A percentile compares a stretch with the other conserved stretches of the same genome.
These are phyloP conservation scores for Lactarius sanguifluus DNA, from an alignment of 768 basidiomycete genomes.

Conservation along the genomic window DNA sequence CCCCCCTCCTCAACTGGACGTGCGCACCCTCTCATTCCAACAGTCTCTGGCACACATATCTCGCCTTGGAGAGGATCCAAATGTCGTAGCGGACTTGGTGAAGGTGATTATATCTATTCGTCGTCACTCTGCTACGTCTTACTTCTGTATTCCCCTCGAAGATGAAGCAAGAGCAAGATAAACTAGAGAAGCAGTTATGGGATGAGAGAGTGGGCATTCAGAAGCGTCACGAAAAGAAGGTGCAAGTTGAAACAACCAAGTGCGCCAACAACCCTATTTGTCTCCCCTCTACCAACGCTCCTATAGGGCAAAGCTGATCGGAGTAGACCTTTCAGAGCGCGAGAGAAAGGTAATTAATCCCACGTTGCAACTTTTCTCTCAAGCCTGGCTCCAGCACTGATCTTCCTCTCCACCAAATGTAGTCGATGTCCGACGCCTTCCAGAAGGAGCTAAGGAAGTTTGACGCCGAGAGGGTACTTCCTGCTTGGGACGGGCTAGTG, in stretches of 20 bases:
- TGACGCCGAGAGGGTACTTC: conserved; percentile 64
- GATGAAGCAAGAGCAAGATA: conserved; percentile 72
- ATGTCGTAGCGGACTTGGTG: conserved; percentile 49
- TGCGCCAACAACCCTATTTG: conserved; percentile 36
- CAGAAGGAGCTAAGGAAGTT: conserved; percentile 65
- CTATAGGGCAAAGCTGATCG: conserved; percentile 64
- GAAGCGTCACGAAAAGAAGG: conserved; percentile 66
- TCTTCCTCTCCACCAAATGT: conserved; percentile 17
- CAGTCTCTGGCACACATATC: conserved; percentile 69
- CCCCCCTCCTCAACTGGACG: conserved; percentile 36
- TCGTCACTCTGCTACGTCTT: neutral
- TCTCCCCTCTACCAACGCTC: conserved; percentile 3
- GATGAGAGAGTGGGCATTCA: conserved; percentile 63
- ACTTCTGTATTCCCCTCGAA: conserved; percentile 32
- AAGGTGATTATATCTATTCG: conserved; percentile 43
- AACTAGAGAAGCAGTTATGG: conserved; percentile 67
- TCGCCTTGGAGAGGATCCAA: conserved; percentile 53
- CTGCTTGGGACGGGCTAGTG: conserved; percentile 77
- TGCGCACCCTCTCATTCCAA: conserved; percentile 58
- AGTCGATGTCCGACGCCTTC: conserved; percentile 68
- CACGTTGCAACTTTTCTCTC: conserved; percentile 31
- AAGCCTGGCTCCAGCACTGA: conserved; percentile 10
- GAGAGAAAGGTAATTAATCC: conserved; percentile 54
- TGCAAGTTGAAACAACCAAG: conserved; percentile 68
- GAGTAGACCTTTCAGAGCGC: conserved; percentile 61